Evolutionary conservation across 1,284 basidiomycete genomes (phyloP), one percentile per base, ranked within the genome.

Genomic region (Cryptococcus sp.): DNA sequence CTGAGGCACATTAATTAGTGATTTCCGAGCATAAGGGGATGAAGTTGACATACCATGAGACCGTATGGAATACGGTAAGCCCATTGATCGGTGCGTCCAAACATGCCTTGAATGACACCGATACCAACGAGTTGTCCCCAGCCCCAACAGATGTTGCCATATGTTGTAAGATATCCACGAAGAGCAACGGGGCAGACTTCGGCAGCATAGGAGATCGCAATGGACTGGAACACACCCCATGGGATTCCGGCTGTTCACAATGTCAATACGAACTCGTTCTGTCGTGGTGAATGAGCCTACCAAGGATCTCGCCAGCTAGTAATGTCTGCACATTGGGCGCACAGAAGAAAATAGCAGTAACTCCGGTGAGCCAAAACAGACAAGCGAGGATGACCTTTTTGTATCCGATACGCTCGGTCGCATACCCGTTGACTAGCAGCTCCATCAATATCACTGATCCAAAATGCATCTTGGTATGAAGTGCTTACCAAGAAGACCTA

Each of bases 391-490:
- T 61, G 37, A 72, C 69, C 50, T 73, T 71, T 22, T 73, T 67
- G 64, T 76, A 77, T 4, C 77, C 77, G 47, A 73, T 68, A 40
- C 75, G 67, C 57, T 81, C 80, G 3, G 75, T 74, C 29, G 71
- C 72, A 52, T 59, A 69, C 54, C 79, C 80, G 62, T 78, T 79
- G 59, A 78, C 59, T 65, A 45, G 41, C n/a, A 47, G 46, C 46
- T 47, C 15, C 26, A 25, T n/a, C 20, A 45, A n/a, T 23, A 22
- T 17, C 50, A 43, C 8, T 25, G 39, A 54, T 50, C 26, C 25
- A 41, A 16, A 3, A 29, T 29, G 29, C 13, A 13, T 34, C 8
- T 10, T 37, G 49, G 7, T 50, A 11, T 1, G 3, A 41, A 11
- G 17, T 4, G 50, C 58, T 55, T 34, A 59, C 58, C 22, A 20